Conservation (phyloP, 176 grass and related monocot genomes). For the Juncus inflexus region DNA sequence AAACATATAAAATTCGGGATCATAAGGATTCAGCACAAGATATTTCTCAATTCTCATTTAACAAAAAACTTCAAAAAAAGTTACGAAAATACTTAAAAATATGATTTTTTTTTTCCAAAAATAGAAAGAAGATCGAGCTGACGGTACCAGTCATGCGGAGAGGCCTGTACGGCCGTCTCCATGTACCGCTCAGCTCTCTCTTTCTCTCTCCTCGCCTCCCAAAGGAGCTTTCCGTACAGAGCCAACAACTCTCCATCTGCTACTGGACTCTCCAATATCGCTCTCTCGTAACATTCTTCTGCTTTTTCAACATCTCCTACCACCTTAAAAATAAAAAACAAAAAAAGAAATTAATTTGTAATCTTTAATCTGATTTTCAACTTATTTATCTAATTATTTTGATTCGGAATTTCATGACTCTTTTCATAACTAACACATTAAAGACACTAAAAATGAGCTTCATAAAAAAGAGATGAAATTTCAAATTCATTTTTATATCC, state of each 20-base stretch:
- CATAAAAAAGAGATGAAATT: no score
- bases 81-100: neutral
- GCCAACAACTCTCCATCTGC: slow-evolving; percentile 68
- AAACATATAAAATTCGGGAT: neutral
- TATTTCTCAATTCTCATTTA: neutral
- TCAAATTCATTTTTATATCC: no score
- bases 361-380: no score
- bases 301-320: slow-evolving; percentile 66
- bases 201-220: slow-evolving; percentile 59
- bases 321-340: slow-evolving; percentile 23
- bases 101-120: no score
- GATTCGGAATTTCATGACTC: neutral
- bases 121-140: no score
- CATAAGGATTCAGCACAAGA: neutral
- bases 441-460: neutral
- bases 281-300: slow-evolving; percentile 76
- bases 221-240: slow-evolving; percentile 66
- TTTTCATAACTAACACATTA: neutral
- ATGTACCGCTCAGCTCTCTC: slow-evolving; percentile 65
- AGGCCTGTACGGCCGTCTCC: slow-evolving; percentile 70
- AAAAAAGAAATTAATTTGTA: no score
- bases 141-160: slow-evolving; percentile 70
- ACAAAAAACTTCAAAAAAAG: neutral
- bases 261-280: slow-evolving; percentile 43
- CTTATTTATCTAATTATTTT: no score